Base-by-base conservation (phyloP, 2,329 filamentous ascomycete species). In the Fusarium cyanostomum region DNA sequence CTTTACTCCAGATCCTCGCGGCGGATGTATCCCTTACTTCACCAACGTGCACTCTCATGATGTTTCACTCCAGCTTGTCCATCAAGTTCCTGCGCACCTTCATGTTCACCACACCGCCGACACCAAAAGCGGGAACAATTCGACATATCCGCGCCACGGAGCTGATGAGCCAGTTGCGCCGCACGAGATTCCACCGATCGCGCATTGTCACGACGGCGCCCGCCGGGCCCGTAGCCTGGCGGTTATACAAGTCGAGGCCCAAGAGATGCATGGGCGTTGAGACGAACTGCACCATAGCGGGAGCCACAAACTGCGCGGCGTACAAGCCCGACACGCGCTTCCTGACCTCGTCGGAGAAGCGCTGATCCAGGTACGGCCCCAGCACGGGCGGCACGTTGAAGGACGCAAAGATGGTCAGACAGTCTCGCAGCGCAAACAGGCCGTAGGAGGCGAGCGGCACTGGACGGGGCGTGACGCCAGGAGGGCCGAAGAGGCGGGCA, bases 351-450 rank as follows among this genome's bases (percentile, higher is more conserved):
- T 82, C 80, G 45, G 73, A 78, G 60, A 90, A 72, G 26, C 81
- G 80, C 15, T 83, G 77, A 12, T 83, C 85, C 16, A 97, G 79
- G 7, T 80, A 77, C 0, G 92, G 92, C 0, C 91, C 92, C 9
- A 97, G 81, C 2, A 95, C 72, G 0, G 92, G 86, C 0, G 94
- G 94, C 3, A 97, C 80, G 74, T 97, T 97, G 84, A 97, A 98
- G 11, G 88, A 92, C 5, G 92, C 92, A 75, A 96, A 96, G 70
- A 97, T 93, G 48, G 94, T 97, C 61, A 96, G 79, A 77, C 89
- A 92, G 79, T 97, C 94, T 69, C 94, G 88, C 52, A 90, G 73
- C 4, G 91, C 88, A 81, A 97, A 97, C 55, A 97, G 86, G 1
- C 83, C 80, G 77, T 93, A 95, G 8, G 89, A 91, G 2, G 89